phyloP scores from a whole-genome alignment of 495 filamentous ascomycete genomes.

The Bacidia rubella region DNA sequence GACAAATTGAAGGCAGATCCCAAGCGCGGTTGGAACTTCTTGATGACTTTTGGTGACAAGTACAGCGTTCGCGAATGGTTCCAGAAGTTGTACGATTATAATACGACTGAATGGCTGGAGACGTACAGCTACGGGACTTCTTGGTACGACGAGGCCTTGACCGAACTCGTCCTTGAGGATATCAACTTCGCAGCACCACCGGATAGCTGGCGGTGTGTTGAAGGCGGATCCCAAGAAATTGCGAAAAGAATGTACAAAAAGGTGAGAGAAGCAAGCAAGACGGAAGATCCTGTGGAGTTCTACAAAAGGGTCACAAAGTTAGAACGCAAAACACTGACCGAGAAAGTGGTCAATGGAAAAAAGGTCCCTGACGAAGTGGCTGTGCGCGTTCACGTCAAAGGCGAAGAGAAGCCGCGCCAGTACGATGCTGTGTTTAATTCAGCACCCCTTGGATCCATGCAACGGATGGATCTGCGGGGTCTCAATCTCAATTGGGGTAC shows the following conservation, averaged over 20 bases:
- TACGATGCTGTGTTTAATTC: conserved; percentile 20
- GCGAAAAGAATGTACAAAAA: conserved; percentile 14
- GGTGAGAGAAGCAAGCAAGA: neutral
- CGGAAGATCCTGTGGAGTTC: neutral
- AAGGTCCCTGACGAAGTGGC: neutral
- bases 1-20: conserved; percentile 7
- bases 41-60: conserved; percentile 3
- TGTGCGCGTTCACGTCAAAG: conserved; percentile 1
- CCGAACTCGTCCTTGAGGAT: conserved; percentile 24
- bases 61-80: conserved; percentile 10
- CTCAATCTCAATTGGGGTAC: conserved; percentile 9
- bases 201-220: conserved; percentile 14
- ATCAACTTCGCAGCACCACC: conserved; percentile 19
- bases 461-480: conserved; percentile 15
- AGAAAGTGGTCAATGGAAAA: neutral
- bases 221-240: conserved; percentile 14
- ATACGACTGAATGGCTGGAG: conserved; percentile 15
- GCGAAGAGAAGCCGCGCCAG: conserved; percentile 5
- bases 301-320: conserved; percentile 9
- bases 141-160: conserved; percentile 26
- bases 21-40: conserved; percentile 5
- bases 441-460: conserved; percentile 14
- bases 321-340: neutral
- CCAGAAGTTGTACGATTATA: conserved; percentile 9
- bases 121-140: conserved; percentile 18